Percentiles rank a stretch among this genome's conserved stretches.
These are phyloP conservation scores for Pueraria montana DNA, from an alignment of 306 rosid species.

Conservation along the genomic window DNA sequence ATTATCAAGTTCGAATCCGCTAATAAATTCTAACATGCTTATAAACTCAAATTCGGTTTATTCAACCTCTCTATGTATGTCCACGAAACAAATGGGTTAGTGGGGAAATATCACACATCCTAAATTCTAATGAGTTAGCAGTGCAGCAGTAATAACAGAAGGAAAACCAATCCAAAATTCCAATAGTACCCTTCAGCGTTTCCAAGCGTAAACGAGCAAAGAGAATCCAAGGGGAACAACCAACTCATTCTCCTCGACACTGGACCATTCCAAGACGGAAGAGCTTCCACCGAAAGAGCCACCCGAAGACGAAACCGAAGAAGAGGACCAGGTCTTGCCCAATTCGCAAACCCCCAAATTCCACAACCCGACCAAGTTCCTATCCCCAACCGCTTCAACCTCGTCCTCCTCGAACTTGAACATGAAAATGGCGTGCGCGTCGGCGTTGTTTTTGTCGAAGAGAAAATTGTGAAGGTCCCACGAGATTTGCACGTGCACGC, in stretches of 20 bases:
- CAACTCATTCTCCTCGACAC: conserved; percentile 81
- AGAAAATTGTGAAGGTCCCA: conserved; percentile 97
- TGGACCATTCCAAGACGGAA: conserved; percentile 87
- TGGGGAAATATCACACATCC: neutral
- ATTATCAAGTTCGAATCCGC: neutral
- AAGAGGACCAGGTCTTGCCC: conserved; percentile 77
- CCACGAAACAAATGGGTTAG: conserved; percentile 75
- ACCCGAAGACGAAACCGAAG: conserved; percentile 80
- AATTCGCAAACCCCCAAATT: conserved; percentile 61
- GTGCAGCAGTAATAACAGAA: neutral
- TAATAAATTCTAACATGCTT: conserved; percentile 34
- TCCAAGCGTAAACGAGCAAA: conserved; percentile 87
- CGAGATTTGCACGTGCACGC: conserved; percentile 76
- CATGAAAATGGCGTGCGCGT: conserved; percentile 85
- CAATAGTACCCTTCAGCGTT: conserved; percentile 55
- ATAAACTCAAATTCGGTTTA: conserved; percentile 6
- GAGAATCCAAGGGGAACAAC: conserved; percentile 80
- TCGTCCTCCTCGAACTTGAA: conserved; percentile 82
- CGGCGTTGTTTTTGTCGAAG: conserved; percentile 61
- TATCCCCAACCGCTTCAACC: conserved; percentile 6
- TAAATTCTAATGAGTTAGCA: conserved; percentile 32
- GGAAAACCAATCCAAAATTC: neutral
- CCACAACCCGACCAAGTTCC: conserved; percentile 54
- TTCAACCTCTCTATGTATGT: conserved; percentile 36
- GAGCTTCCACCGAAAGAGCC: conserved; percentile 85